Evolutionary conservation across 2,329 filamentous ascomycete species (phyloP).

Genomic region (Fusarium secorum): DNA sequence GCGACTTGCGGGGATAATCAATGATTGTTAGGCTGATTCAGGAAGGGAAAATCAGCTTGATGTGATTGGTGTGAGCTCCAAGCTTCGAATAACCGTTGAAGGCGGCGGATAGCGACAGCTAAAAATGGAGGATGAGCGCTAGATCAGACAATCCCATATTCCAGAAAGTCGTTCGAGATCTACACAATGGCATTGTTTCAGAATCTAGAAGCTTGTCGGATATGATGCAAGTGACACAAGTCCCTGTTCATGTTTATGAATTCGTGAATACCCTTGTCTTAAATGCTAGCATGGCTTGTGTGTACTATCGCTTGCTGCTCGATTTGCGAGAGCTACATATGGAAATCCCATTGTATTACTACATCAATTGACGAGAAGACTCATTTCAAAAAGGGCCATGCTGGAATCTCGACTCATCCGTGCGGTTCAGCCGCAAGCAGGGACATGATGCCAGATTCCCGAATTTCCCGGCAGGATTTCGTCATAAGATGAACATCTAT

Average conservation of each 20-base stretch:
- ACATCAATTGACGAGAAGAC: background rate
- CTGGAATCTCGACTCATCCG: constrained; percentile 1
- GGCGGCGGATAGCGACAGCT: constrained; percentile 10
- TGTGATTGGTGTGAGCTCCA: constrained; percentile 21
- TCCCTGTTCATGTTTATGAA: too few species aligned
- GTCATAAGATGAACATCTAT: constrained; percentile 3
- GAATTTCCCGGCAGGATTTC: constrained; percentile 3
- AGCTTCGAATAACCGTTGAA: background rate
- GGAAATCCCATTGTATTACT: background rate
- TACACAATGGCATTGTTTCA: constrained; percentile 5
- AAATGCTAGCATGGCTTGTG: background rate
- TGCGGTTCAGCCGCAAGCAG: constrained; percentile 18
- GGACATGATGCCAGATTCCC: constrained; percentile 14
- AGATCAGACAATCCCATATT: constrained; percentile 13
- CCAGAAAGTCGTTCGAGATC: constrained; percentile 22
- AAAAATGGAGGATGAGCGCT: background rate
- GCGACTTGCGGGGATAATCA: constrained; percentile 12
- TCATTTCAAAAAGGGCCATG: constrained; percentile 2
- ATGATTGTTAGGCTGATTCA: constrained; percentile 10
- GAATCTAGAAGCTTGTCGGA: background rate
- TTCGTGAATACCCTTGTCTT: background rate
- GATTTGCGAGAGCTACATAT: too few species aligned
- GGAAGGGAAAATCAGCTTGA: constrained; percentile 1
- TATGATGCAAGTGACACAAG: background rate
- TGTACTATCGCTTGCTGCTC: background rate